These are phyloP conservation scores for Gnetum montanum DNA, from an alignment of 75 land plant genomes.

Conservation along the genomic window DNA sequence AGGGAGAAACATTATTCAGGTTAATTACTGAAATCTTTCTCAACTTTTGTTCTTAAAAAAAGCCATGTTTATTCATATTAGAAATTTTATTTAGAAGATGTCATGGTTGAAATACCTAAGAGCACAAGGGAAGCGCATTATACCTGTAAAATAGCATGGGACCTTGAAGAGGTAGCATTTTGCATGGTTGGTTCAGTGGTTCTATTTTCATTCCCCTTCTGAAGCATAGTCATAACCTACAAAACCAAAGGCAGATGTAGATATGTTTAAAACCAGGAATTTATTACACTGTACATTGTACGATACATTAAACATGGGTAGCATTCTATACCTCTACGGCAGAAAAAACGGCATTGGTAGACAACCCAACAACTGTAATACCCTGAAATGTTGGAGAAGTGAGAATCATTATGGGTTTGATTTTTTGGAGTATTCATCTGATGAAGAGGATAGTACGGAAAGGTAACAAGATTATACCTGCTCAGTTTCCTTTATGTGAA, in stretches of 20 bases:
- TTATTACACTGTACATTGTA: too few species aligned
- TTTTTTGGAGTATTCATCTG: too few species aligned
- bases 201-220: constrained; percentile 14
- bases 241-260: background rate
- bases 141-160: constrained; percentile 26
- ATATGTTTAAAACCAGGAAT: background rate
- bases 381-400: constrained; percentile 12
- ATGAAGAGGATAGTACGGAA: background rate
- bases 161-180: constrained; percentile 26
- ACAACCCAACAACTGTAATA: constrained; percentile 13
- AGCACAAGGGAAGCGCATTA: too few species aligned
- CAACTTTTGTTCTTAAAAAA: background rate
- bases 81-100: background rate
- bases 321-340: constrained; percentile 12
- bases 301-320: too few species aligned
- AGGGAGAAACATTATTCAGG: background rate
- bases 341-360: constrained; percentile 8
- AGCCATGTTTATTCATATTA: background rate
- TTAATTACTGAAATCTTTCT: background rate
- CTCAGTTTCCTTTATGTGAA: constrained; percentile 15
- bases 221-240: constrained; percentile 24
- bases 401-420: too few species aligned
- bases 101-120: background rate
- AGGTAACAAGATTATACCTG: constrained; percentile 15
- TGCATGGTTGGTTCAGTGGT: constrained; percentile 16